Evolutionary conservation across 2,329 filamentous ascomycete species (phyloP).

Genomic region (Phialemonium atrogriseum): DNA sequence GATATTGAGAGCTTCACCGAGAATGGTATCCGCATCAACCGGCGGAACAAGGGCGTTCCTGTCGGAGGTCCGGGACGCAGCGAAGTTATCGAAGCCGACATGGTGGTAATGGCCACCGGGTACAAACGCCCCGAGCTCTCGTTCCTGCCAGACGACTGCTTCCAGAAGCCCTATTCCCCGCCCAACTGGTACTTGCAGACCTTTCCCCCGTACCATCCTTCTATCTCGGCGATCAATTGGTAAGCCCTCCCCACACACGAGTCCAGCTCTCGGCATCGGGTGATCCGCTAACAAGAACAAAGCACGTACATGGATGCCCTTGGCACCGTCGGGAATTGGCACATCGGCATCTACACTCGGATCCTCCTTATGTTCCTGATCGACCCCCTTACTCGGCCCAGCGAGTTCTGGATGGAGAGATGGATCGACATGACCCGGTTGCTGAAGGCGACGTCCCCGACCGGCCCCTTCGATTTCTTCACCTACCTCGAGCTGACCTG

Average conservation of each 20-base stretch:
- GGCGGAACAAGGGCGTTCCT: constrained; percentile 62
- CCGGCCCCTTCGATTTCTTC: constrained; percentile 79
- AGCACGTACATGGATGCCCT: constrained; percentile 76
- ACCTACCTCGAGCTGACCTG: constrained; percentile 78
- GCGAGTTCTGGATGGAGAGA: constrained; percentile 65
- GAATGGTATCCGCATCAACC: constrained; percentile 61
- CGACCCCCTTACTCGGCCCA: constrained; percentile 67
- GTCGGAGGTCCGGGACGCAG: constrained; percentile 65
- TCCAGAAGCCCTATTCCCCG: constrained; percentile 63
- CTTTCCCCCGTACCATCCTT: constrained; percentile 67
- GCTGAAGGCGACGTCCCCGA: constrained; percentile 62
- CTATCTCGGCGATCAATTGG: constrained; percentile 69
- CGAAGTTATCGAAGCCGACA: constrained; percentile 60
- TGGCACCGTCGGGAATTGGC: constrained; percentile 77
- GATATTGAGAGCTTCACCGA: constrained; percentile 63
- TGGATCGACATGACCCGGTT: constrained; percentile 80
- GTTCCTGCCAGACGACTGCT: constrained; percentile 68
- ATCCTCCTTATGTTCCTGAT: constrained; percentile 80
- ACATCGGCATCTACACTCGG: constrained; percentile 83
- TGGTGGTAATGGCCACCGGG: constrained; percentile 78
- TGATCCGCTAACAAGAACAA: not conserved
- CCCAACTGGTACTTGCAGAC: constrained; percentile 87
- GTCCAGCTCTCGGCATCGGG: no score
- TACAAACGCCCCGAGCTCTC: constrained; percentile 64
- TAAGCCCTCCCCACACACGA: no score